A percentile compares a stretch with the other conserved stretches of the same genome.
Evolutionary conservation across 768 basidiomycete genomes (phyloP).

Genomic region (Suillus brevipes): DNA sequence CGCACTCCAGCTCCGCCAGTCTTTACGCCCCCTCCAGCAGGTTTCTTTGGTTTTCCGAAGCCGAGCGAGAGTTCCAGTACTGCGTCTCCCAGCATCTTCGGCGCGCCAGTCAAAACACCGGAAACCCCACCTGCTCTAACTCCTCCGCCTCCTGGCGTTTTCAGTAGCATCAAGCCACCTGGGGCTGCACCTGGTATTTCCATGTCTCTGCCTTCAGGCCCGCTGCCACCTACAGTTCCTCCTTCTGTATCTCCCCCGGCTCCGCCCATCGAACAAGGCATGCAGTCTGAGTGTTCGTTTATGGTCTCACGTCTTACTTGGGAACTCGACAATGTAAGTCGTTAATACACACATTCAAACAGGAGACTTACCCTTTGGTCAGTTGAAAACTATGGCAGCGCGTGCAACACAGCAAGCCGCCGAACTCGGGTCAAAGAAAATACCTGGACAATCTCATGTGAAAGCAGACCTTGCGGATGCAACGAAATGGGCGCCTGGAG

Average conservation of each 20-base stretch:
- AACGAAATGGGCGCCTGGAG: slow-evolving; percentile 54
- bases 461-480: slow-evolving; percentile 48
- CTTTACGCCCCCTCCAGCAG: neutral
- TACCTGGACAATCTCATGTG: slow-evolving; percentile 36
- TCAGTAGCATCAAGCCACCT: slow-evolving; percentile 9
- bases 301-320: slow-evolving; percentile 47
- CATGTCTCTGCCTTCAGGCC: slow-evolving; percentile 7
- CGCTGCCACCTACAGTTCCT: slow-evolving; percentile 4
- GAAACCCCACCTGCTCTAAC: slow-evolving; percentile 14
- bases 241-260: slow-evolving; percentile 13
- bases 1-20: neutral
- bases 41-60: slow-evolving; percentile 3
- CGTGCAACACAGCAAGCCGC: slow-evolving; percentile 36
- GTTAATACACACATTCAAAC: neutral
- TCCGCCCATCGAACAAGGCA: slow-evolving; percentile 50
- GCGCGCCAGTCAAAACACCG: slow-evolving; percentile 7
- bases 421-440: slow-evolving; percentile 35
- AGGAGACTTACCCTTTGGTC: neutral
- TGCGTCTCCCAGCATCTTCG: slow-evolving; percentile 8
- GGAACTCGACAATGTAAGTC: slow-evolving; percentile 63
- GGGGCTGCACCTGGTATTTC: slow-evolving; percentile 4
- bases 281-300: slow-evolving; percentile 64
- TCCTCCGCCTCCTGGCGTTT: slow-evolving; percentile 14
- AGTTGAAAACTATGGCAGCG: slow-evolving; percentile 49
- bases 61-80: slow-evolving; percentile 8